phyloP scores from a whole-genome alignment of 768 basidiomycete genomes.

The Phylloporus arenicola region DNA sequence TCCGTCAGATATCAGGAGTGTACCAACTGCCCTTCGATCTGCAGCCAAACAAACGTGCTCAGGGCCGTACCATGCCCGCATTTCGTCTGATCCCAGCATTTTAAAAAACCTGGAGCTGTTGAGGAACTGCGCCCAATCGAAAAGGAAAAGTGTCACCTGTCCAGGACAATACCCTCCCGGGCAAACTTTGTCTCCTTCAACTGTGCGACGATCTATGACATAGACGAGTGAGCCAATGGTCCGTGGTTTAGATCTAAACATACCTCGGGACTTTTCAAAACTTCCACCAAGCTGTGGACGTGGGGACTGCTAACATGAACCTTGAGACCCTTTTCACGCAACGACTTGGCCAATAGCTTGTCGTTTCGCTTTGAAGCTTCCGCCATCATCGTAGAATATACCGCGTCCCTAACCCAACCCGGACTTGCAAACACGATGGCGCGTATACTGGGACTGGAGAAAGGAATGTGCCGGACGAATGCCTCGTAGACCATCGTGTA shows the following conservation, averaged over 20 bases:
- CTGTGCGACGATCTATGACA: conserved; percentile 57
- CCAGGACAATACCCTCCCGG: conserved; percentile 83
- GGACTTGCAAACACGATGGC: conserved; percentile 96
- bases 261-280: conserved; percentile 92
- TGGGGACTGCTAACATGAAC: conserved; percentile 92
- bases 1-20: conserved; percentile 90
- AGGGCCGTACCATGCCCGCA: conserved; percentile 98
- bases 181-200: conserved; percentile 97
- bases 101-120: conserved; percentile 77
- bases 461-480: conserved; percentile 89
- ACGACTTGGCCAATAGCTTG: conserved; percentile 68
- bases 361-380: conserved; percentile 81
- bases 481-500: conserved; percentile 81
- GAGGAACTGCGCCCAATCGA: neutral
- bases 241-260: conserved; percentile 9
- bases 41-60: conserved; percentile 89
- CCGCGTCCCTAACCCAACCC: conserved; percentile 89
- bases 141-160: conserved; percentile 49
- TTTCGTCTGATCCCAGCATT: conserved; percentile 91
- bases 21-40: conserved; percentile 90
- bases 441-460: conserved; percentile 59
- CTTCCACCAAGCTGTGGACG: conserved; percentile 93
- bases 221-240: conserved; percentile 1
- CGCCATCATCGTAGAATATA: conserved; percentile 75
- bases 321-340: conserved; percentile 80